Conservation (phyloP, 1,284 basidiomycete genomes). For the Sanghuangporus weigelae region DNA sequence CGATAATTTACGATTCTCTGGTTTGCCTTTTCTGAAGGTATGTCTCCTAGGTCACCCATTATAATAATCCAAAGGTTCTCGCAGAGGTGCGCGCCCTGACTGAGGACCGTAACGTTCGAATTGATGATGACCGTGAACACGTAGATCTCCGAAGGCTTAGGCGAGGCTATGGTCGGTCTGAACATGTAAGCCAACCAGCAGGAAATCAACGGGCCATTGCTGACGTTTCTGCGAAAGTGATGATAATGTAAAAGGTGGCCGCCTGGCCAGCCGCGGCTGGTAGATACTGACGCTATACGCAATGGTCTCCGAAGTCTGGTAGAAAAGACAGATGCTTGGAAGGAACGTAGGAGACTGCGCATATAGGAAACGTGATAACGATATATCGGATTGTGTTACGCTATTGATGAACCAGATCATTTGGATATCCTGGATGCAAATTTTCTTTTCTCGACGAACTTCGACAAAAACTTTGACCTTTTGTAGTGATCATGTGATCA, state of each 20-base stretch:
- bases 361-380: too few species aligned
- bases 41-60: conserved; percentile 75
- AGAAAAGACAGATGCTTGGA: too few species aligned
- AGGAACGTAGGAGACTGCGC: too few species aligned
- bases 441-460: too few species aligned
- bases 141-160: conserved; percentile 84
- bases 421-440: too few species aligned
- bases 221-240: conserved; percentile 37
- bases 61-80: conserved; percentile 85
- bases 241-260: conserved; percentile 59
- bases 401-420: too few species aligned
- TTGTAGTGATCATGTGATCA: not conserved
- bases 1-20: conserved; percentile 22
- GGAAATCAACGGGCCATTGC: not conserved
- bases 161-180: conserved; percentile 90
- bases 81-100: conserved; percentile 53
- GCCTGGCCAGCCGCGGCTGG: conserved; percentile 45
- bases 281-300: conserved; percentile 25
- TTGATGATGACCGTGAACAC: conserved; percentile 6
- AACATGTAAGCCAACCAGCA: conserved; percentile 59
- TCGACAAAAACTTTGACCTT: too few species aligned
- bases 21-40: conserved; percentile 13
- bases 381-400: too few species aligned
- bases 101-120: conserved; percentile 3
- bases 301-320: too few species aligned